Evolutionary conservation across 2,329 filamentous ascomycete genomes (phyloP).

Genomic region (Clonostachys rhizophaga): DNA sequence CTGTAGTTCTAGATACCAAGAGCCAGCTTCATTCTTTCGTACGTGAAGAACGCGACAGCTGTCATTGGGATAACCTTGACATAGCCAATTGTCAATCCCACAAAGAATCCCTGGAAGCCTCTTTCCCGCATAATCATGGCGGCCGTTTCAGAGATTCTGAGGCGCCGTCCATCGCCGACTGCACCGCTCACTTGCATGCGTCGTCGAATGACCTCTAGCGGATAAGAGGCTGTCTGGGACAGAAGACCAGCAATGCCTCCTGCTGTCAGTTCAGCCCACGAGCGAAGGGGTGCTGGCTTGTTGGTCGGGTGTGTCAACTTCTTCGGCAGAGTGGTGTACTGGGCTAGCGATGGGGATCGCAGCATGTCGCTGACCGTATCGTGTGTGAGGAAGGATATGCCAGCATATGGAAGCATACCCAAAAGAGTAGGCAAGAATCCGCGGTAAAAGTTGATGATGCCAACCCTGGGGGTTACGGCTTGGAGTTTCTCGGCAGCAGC

Average conservation of each 20-base stretch:
- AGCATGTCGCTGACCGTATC: slow-evolving; percentile 85
- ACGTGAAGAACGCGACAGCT: slow-evolving; percentile 65
- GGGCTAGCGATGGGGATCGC: slow-evolving; percentile 60
- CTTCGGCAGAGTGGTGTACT: slow-evolving; percentile 70
- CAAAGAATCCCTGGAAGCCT: slow-evolving; percentile 80
- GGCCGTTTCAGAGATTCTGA: slow-evolving; percentile 76
- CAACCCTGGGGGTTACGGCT: slow-evolving; percentile 53
- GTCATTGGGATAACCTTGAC: slow-evolving; percentile 89
- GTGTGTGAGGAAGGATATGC: slow-evolving; percentile 92
- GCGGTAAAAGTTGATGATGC: slow-evolving; percentile 88
- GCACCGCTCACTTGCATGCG: slow-evolving; percentile 96
- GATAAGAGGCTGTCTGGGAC: slow-evolving; percentile 89
- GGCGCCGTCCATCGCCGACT: slow-evolving; percentile 79
- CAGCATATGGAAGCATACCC: slow-evolving; percentile 96
- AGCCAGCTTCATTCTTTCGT: slow-evolving; percentile 57
- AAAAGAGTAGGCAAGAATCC: slow-evolving; percentile 87
- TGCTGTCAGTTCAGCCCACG: slow-evolving; percentile 80
- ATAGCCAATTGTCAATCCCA: slow-evolving; percentile 92
- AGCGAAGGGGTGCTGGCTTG: slow-evolving; percentile 69
- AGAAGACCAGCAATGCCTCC: slow-evolving; percentile 85
- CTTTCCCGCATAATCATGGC: slow-evolving; percentile 69
- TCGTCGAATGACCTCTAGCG: slow-evolving; percentile 84
- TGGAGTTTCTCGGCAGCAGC: slow-evolving; percentile 35
- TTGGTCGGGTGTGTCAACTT: slow-evolving; percentile 46
- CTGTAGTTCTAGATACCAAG: slow-evolving; percentile 53